Evolutionary conservation across 768 basidiomycete species (phyloP).

Genomic region (Leccinellum rugosiceps): DNA sequence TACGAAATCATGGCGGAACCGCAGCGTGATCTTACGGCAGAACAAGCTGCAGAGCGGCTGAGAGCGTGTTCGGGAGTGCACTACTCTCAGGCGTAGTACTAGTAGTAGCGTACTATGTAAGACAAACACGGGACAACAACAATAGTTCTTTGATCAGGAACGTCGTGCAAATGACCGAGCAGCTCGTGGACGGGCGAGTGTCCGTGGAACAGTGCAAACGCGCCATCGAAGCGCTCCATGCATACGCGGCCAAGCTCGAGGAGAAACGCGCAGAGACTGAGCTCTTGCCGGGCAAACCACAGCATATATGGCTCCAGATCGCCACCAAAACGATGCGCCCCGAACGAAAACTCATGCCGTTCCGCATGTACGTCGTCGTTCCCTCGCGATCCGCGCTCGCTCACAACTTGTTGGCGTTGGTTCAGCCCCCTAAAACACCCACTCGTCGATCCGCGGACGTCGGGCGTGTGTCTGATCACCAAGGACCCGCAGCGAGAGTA

Average conservation of each 20-base stretch:
- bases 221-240: constrained; percentile 76
- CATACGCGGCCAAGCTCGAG: constrained; percentile 63
- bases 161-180: constrained; percentile 41
- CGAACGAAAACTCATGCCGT: constrained; percentile 73
- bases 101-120: not conserved
- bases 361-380: constrained; percentile 65
- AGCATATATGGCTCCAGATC: constrained; percentile 85
- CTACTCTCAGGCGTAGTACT: constrained; percentile 34
- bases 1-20: constrained; percentile 90
- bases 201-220: constrained; percentile 68
- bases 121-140: constrained; percentile 22
- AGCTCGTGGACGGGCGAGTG: constrained; percentile 69
- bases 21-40: constrained; percentile 86
- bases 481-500: constrained; percentile 96
- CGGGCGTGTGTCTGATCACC: constrained; percentile 83
- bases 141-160: not conserved
- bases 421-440: constrained; percentile 71
- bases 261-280: constrained; percentile 68
- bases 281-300: constrained; percentile 74
- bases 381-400: not conserved
- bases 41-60: constrained; percentile 74
- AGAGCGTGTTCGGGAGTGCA: constrained; percentile 57
- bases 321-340: constrained; percentile 81
- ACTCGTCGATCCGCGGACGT: constrained; percentile 77
- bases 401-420: not conserved